These are phyloP conservation scores for Lactarius sp. DNA, from an alignment of 768 basidiomycete species.

Conservation along the genomic window DNA sequence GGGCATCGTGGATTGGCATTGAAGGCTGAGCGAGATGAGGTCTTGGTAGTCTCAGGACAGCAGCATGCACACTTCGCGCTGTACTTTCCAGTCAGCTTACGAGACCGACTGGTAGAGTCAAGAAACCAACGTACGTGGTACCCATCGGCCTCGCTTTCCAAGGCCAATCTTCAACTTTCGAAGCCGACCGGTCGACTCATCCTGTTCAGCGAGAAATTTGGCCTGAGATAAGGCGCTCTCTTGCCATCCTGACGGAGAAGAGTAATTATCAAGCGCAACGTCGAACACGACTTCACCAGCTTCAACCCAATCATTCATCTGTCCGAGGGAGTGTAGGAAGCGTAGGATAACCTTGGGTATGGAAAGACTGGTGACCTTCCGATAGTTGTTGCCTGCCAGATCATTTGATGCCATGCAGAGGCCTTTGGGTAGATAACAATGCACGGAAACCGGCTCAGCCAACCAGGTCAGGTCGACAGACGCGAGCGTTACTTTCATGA, in stretches of 20 bases:
- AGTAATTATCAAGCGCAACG: conserved; percentile 63
- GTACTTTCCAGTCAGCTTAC: background rate
- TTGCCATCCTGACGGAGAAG: conserved; percentile 53
- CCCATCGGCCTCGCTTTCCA: background rate
- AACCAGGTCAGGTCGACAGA: conserved; percentile 53
- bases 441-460: conserved; percentile 48
- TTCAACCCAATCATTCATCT: conserved; percentile 59
- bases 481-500: conserved; percentile 62
- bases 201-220: conserved; percentile 66
- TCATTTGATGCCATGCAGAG: conserved; percentile 70
- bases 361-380: conserved; percentile 56
- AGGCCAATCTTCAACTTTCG: conserved; percentile 42
- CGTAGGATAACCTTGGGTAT: conserved; percentile 49
- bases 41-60: conserved; percentile 17
- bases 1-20: background rate
- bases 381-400: conserved; percentile 60
- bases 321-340: conserved; percentile 42
- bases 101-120: background rate
- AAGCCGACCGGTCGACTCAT: conserved; percentile 60
- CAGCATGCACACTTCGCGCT: conserved; percentile 11
- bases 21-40: conserved; percentile 1
- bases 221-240: conserved; percentile 49
- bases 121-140: background rate
- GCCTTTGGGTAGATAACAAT: conserved; percentile 53
- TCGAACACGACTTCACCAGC: conserved; percentile 52